phyloP scores from a whole-genome alignment of 164 flowering plant species.

The Saururus chinensis region DNA sequence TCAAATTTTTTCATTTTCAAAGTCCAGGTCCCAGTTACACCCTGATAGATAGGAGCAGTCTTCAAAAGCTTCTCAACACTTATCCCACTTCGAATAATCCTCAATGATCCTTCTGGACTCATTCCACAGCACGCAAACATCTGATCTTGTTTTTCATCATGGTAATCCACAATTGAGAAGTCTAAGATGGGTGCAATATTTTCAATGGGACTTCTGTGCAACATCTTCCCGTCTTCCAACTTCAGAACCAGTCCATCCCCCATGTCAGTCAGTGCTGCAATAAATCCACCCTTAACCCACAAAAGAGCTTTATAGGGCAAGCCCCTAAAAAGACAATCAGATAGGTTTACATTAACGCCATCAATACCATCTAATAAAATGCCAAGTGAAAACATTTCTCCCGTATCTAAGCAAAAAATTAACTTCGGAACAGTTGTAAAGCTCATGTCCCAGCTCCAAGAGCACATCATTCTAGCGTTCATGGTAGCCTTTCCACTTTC shows the following conservation, averaged over 20 bases:
- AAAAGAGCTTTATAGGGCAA: slow-evolving; percentile 63
- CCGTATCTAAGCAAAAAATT: slow-evolving; percentile 68
- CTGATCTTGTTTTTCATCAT: slow-evolving; percentile 80
- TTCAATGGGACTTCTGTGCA: slow-evolving; percentile 56
- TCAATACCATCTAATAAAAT: slow-evolving; percentile 40
- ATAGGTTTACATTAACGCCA: slow-evolving; percentile 39
- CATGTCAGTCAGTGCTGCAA: slow-evolving; percentile 80
- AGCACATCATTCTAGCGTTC: slow-evolving; percentile 39
- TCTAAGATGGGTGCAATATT: slow-evolving; percentile 90
- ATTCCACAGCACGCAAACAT: slow-evolving; percentile 93
- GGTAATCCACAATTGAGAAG: slow-evolving; percentile 66
- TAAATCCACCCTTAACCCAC: slow-evolving; percentile 65
- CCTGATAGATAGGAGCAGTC: slow-evolving; percentile 77
- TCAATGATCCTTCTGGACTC: slow-evolving; percentile 87
- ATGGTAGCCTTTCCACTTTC: slow-evolving; percentile 22
- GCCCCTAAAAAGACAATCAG: slow-evolving; percentile 68
- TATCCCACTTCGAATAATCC: slow-evolving; percentile 80
- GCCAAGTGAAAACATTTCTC: slow-evolving; percentile 58
- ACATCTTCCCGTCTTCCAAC: slow-evolving; percentile 49
- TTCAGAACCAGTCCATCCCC: slow-evolving; percentile 87
- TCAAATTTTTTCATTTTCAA: slow-evolving; percentile 59
- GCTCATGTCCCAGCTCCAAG: slow-evolving; percentile 91
- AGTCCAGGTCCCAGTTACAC: slow-evolving; percentile 85
- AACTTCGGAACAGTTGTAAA: slow-evolving; percentile 33
- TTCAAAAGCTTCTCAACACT: slow-evolving; percentile 73